Evolutionary conservation across 352 stramenopile genomes (phyloP).

Genomic region (Globisporangium yorkense): DNA sequence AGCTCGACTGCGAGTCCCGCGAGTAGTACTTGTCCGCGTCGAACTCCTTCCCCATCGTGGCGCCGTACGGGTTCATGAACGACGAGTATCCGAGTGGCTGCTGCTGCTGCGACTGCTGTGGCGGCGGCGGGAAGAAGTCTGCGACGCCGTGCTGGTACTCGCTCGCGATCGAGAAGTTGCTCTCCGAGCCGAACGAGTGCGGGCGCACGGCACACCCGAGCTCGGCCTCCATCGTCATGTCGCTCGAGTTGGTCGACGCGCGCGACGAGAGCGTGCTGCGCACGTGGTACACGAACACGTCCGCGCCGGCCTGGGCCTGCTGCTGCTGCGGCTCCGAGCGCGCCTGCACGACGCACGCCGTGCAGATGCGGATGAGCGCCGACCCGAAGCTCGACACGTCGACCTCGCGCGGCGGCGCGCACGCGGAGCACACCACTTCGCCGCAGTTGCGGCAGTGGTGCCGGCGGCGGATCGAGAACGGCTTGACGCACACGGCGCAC

Average conservation of each 20-base stretch:
- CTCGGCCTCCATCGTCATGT: not conserved
- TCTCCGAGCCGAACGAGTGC: conserved; percentile 34
- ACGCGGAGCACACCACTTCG: conserved; percentile 68
- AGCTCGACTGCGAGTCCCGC: conserved; percentile 30
- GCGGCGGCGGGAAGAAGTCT: not conserved
- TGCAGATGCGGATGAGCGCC: conserved; percentile 56
- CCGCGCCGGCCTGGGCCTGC: conserved; percentile 8
- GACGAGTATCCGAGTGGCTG: not conserved
- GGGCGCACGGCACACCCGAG: not conserved
- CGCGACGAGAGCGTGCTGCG: conserved; percentile 26
- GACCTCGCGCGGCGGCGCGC: conserved; percentile 47
- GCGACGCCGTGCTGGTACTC: conserved; percentile 21
- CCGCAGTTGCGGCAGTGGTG: conserved; percentile 72
- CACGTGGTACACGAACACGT: conserved; percentile 42
- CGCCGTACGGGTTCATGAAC: not conserved
- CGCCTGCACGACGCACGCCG: conserved; percentile 50
- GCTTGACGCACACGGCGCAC: conserved; percentile 62
- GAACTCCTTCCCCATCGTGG: not conserved
- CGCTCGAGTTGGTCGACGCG: conserved; percentile 18
- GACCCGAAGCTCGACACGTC: conserved; percentile 26
- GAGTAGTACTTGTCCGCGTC: conserved; percentile 10
- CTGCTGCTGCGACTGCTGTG: not conserved
- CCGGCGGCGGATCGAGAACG: conserved; percentile 48
- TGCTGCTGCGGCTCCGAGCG: conserved; percentile 18
- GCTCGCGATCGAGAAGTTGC: conserved; percentile 51